Percentiles rank a stretch among this genome's conserved stretches.
These are phyloP conservation scores for Bolboschoenoplectus hybrid DNA, from an alignment of 202 grass and related monocot species.

Conservation along the genomic window DNA sequence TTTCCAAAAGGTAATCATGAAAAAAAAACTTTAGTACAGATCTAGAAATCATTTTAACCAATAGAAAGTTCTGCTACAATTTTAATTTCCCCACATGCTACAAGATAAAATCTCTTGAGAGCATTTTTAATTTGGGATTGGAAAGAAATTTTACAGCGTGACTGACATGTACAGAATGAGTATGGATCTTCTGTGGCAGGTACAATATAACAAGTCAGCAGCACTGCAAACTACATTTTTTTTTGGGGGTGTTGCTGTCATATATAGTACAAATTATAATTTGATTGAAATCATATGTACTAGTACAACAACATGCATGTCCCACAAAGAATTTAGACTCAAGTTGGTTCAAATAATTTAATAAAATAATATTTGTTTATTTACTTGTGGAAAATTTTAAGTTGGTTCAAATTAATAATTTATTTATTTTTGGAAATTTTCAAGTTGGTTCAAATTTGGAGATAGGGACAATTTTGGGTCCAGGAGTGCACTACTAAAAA, in stretches of 20 bases:
- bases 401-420: slow-evolving; percentile 11
- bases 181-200: not conserved
- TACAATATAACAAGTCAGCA: not conserved
- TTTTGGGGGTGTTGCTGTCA: not conserved
- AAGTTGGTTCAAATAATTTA: not conserved
- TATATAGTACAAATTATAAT: not conserved
- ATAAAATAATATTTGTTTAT: not conserved
- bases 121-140: not conserved
- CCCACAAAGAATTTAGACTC: not conserved
- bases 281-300: not conserved
- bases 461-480: slow-evolving; percentile 22
- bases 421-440: not conserved
- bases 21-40: not conserved
- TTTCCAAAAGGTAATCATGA: not conserved
- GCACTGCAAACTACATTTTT: not conserved
- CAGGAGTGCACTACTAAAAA: slow-evolving; percentile 32
- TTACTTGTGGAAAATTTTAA: not conserved
- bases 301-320: not conserved
- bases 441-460: slow-evolving; percentile 23
- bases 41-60: not conserved
- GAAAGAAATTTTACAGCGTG: slow-evolving; percentile 1
- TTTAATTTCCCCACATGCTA: not conserved
- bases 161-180: not conserved
- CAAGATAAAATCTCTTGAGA: not conserved
- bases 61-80: not conserved